These are phyloP conservation scores for Lactifluus piperatus DNA, from an alignment of 768 basidiomycete species.

Conservation along the genomic window DNA sequence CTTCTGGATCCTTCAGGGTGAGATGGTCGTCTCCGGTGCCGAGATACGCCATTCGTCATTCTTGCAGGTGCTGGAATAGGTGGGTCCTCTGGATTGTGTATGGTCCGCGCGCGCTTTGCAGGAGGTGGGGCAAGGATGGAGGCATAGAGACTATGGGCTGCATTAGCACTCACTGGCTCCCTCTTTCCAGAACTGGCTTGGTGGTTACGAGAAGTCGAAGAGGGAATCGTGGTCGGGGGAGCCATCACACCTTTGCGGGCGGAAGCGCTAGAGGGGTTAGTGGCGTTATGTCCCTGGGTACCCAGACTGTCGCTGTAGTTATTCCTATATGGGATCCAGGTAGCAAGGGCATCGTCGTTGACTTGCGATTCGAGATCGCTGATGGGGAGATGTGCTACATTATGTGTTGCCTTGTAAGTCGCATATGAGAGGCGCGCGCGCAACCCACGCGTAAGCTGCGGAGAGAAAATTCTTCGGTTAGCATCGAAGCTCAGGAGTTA, in stretches of 20 bases:
- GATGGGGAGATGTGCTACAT: conserved; percentile 55
- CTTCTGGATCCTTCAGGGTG: conserved; percentile 13
- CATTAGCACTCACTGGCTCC: conserved; percentile 30
- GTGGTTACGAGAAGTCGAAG: conserved; percentile 12
- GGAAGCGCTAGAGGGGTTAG: conserved; percentile 22
- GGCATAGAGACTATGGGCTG: conserved; percentile 54
- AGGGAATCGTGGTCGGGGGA: conserved; percentile 28
- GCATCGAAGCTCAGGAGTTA: conserved; percentile 7
- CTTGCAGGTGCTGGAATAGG: conserved; percentile 47
- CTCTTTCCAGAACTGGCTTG: conserved; percentile 21
- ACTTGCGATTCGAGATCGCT: conserved; percentile 64
- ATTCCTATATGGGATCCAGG: conserved; percentile 23
- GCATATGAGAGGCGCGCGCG: conserved; percentile 77
- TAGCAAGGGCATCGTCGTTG: conserved; percentile 30
- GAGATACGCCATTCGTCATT: conserved; percentile 22
- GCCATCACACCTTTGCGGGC: conserved; percentile 37
- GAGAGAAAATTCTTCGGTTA: conserved; percentile 22
- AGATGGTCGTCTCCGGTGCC: conserved; percentile 21
- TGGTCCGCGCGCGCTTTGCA: conserved; percentile 67
- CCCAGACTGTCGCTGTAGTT: conserved; percentile 46
- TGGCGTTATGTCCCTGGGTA: conserved; percentile 38
- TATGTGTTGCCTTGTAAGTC: conserved; percentile 74
- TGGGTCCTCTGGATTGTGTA: conserved; percentile 64
- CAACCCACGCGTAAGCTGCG: conserved; percentile 71
- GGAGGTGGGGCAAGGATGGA: conserved; percentile 74